phyloP scores from a whole-genome alignment of 176 grass and related monocot species.

The Oryza glumipatula region DNA sequence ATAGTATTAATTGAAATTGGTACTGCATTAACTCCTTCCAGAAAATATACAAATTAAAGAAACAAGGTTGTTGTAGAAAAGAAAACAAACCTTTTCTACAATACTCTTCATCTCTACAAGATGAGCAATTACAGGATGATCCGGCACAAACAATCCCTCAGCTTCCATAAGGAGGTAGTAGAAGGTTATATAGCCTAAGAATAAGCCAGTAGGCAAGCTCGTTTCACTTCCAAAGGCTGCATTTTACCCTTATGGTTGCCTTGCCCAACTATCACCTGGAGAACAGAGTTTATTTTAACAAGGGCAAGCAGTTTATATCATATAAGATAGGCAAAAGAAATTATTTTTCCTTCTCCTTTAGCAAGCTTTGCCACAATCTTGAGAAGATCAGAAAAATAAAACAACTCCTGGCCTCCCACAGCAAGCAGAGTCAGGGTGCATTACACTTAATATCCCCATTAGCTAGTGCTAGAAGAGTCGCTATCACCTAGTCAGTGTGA shows the following conservation, averaged over 20 bases:
- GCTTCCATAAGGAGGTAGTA: constrained; percentile 96
- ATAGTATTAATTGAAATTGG: no score
- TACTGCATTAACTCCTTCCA: not conserved
- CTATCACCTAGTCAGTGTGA: no score
- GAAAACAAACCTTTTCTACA: constrained; percentile 66
- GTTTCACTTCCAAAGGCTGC: constrained; percentile 68
- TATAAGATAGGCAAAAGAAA: not conserved
- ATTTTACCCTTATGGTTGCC: constrained; percentile 53
- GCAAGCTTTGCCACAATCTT: constrained; percentile 7
- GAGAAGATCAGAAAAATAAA: not conserved
- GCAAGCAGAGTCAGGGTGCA: not conserved
- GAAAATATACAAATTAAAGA: not conserved
- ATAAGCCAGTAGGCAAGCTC: constrained; percentile 75
- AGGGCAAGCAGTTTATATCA: not conserved
- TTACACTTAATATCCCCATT: not conserved
- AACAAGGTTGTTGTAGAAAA: not conserved
- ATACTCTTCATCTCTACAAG: constrained; percentile 88
- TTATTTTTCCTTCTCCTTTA: not conserved
- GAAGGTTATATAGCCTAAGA: constrained; percentile 91
- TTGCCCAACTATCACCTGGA: constrained; percentile 47
- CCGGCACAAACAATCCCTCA: constrained; percentile 66
- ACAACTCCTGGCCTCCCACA: not conserved
- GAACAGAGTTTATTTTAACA: constrained; percentile 33
- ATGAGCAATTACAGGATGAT: constrained; percentile 87
- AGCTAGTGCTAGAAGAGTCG: no score